Percentiles rank a stretch among this genome's conserved stretches.
Conservation (phyloP, 2,329 filamentous ascomycete species). For the Botrytis squamosa region DNA sequence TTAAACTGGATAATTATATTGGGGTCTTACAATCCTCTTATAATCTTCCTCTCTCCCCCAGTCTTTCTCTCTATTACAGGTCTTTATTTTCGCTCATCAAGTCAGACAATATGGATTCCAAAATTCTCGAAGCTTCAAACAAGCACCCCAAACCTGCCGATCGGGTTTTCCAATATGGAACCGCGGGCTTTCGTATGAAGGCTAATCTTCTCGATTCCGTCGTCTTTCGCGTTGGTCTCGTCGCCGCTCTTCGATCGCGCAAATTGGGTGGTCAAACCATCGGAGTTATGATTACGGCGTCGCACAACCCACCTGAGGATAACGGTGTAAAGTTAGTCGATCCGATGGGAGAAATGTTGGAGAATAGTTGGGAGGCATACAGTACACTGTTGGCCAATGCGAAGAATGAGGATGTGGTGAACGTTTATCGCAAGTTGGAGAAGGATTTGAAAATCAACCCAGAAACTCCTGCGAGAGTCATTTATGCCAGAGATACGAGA, state of each 20-base stretch:
- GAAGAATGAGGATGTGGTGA: constrained; percentile 69
- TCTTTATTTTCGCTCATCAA: constrained; percentile 8
- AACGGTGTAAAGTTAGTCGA: constrained; percentile 97
- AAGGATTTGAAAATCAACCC: constrained; percentile 74
- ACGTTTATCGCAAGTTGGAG: constrained; percentile 74
- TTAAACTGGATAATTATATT: constrained; percentile 1
- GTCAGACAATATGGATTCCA: constrained; percentile 45
- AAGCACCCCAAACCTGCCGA: constrained; percentile 58
- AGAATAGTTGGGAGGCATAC: constrained; percentile 90
- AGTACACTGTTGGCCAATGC: constrained; percentile 90
- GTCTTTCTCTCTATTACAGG: neutral
- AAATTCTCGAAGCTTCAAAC: constrained; percentile 59
- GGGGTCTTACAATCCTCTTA: neutral
- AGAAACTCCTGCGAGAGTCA: constrained; percentile 69
- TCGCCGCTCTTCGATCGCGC: constrained; percentile 83
- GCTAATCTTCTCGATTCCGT: constrained; percentile 85
- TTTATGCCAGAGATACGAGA: constrained; percentile 90
- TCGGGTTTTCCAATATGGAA: constrained; percentile 62
- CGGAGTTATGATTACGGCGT: constrained; percentile 94
- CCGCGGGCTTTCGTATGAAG: constrained; percentile 67
- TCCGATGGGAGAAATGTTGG: constrained; percentile 96
- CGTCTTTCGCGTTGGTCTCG: constrained; percentile 85
- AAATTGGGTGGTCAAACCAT: constrained; percentile 89
- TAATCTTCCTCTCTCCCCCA: constrained; percentile 6
- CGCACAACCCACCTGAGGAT: constrained; percentile 85